Percentiles rank a stretch among this genome's conserved stretches.
Evolutionary conservation across 805 yeast species (phyloP).

Genomic region (Pichia cephalocereana): DNA sequence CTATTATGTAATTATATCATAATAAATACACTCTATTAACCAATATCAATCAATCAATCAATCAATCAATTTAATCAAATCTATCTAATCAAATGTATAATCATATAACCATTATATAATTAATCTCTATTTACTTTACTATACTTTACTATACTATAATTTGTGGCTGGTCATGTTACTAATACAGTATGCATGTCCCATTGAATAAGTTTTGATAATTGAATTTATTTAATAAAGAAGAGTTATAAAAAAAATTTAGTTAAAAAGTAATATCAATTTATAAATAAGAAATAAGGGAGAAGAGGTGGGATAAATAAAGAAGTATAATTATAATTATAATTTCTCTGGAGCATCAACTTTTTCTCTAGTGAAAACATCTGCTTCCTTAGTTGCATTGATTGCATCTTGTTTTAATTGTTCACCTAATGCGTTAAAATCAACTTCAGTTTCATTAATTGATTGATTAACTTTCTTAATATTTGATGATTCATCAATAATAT

Average conservation of each 20-base stretch:
- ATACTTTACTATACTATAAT: no score
- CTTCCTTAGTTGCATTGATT: conserved; percentile 2
- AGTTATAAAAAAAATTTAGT: background rate
- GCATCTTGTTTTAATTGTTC: conserved; percentile 13
- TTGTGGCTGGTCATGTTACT: no score
- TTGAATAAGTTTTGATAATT: no score
- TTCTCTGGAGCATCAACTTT: conserved; percentile 7
- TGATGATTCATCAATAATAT: conserved; percentile 1
- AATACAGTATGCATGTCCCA: no score
- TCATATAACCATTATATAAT: no score
- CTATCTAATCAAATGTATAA: no score
- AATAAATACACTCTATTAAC: no score
- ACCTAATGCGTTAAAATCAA: conserved; percentile 11
- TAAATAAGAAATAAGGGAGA: background rate
- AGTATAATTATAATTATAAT: background rate
- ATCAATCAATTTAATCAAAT: no score
- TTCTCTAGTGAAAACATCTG: conserved; percentile 9
- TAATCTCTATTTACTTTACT: no score
- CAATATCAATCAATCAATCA: no score
- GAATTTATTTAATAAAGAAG: no score
- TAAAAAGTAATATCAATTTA: no score
- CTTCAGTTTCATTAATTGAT: conserved; percentile 6
- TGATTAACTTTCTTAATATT: conserved; percentile 3
- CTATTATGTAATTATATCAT: conserved; percentile 18
- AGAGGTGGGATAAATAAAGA: background rate